phyloP scores from a whole-genome alignment of 441 rosid species.

The Monsonia emarginata region DNA sequence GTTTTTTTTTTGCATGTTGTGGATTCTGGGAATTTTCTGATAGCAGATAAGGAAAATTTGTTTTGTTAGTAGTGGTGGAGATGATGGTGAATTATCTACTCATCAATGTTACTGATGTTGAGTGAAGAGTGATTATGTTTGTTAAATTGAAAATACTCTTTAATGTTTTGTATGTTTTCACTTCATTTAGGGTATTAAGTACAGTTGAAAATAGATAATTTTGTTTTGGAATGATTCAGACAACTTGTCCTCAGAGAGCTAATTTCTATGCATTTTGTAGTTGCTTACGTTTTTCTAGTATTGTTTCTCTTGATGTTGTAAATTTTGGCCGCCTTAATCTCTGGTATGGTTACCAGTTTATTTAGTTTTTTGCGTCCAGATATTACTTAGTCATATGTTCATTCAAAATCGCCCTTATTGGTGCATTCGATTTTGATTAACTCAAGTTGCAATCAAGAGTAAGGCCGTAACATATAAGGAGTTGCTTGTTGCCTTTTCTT shows the following conservation, averaged over 20 bases:
- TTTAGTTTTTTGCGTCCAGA: too few relatives aligned
- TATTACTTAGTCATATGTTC: too few relatives aligned
- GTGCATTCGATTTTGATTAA: neutral
- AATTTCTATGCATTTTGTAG: too few relatives aligned
- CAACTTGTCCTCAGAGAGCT: too few relatives aligned
- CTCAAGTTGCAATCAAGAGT: neutral
- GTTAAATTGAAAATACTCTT: too few relatives aligned
- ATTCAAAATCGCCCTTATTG: neutral
- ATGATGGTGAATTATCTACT: neutral
- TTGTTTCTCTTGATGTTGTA: too few relatives aligned
- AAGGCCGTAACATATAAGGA: neutral
- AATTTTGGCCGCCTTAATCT: too few relatives aligned
- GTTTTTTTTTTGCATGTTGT: neutral
- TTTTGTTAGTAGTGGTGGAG: neutral
- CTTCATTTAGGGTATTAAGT: neutral
- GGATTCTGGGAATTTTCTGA: neutral
- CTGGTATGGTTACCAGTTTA: too few relatives aligned
- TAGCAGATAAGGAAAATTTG: neutral
- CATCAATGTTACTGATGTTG: neutral
- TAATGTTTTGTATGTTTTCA: neutral
- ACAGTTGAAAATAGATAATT: too few relatives aligned
- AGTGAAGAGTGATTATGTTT: neutral
- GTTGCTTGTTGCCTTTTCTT: neutral
- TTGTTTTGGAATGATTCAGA: too few relatives aligned
- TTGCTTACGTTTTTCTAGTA: too few relatives aligned